Conservation (phyloP, 768 basidiomycete species). For the Mycena haematopus region DNA sequence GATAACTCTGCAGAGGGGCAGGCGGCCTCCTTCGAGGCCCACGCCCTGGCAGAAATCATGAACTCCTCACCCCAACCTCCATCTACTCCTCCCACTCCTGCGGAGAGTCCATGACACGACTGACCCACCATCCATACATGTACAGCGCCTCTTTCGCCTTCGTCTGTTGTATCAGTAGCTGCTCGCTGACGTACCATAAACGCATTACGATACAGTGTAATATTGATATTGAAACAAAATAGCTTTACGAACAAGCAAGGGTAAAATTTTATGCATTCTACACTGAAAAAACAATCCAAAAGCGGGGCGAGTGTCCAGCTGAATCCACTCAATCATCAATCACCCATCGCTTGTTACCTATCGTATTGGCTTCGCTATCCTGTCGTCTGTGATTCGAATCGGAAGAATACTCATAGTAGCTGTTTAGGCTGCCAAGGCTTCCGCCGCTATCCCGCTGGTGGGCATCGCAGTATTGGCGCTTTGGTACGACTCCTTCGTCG, state of each 20-base stretch:
- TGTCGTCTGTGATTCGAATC: constrained; percentile 40
- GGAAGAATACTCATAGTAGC: constrained; percentile 40
- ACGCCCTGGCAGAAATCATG: constrained; percentile 63
- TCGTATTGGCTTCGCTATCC: constrained; percentile 36
- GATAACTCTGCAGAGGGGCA: constrained; percentile 60
- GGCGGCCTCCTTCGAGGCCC: constrained; percentile 61
- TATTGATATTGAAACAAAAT: constrained; percentile 10
- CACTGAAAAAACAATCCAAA: constrained; percentile 12
- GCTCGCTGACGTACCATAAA: constrained; percentile 19
- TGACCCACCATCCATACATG: neutral
- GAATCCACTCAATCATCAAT: constrained; percentile 20
- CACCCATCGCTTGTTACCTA: constrained; percentile 30
- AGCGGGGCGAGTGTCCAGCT: neutral
- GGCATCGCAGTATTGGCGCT: constrained; percentile 38
- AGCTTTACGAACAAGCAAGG: too few relatives aligned
- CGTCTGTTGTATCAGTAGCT: constrained; percentile 30
- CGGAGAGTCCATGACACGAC: constrained; percentile 12
- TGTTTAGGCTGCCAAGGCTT: constrained; percentile 46
- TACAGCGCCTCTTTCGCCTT: constrained; percentile 13
- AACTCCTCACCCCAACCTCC: constrained; percentile 57
- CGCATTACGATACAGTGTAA: constrained; percentile 19
- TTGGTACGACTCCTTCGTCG: constrained; percentile 40
- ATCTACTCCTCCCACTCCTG: constrained; percentile 36
- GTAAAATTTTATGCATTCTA: constrained; percentile 19
- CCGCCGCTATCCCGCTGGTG: constrained; percentile 46